Conservation (phyloP, 164 flowering plant genomes). For the Vitis riparia region DNA sequence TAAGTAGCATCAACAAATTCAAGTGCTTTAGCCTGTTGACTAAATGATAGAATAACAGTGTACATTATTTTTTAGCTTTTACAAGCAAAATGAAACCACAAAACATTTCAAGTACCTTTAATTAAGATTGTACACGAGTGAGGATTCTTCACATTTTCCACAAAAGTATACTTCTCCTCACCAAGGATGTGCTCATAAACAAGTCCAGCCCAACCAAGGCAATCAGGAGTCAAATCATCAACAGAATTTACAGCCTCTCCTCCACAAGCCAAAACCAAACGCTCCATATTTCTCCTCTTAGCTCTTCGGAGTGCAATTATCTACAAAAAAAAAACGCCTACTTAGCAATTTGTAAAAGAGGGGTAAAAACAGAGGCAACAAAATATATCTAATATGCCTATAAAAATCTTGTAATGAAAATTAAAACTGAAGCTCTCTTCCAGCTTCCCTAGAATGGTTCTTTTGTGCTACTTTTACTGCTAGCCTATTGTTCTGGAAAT, state of each 20-base stretch:
- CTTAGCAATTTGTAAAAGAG: not conserved
- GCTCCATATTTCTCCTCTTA: slow-evolving; percentile 96
- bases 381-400: not conserved
- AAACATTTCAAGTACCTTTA: slow-evolving; percentile 57
- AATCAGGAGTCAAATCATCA: slow-evolving; percentile 81
- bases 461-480: too few relatives aligned
- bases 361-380: not conserved
- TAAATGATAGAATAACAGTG: not conserved
- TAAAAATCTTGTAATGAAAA: too few relatives aligned
- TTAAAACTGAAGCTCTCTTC: too few relatives aligned
- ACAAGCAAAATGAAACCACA: not conserved
- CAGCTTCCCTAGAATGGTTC: too few relatives aligned
- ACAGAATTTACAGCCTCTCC: slow-evolving; percentile 99
- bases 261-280: slow-evolving; percentile 94
- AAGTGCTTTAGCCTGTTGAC: not conserved
- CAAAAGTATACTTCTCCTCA: slow-evolving; percentile 95
- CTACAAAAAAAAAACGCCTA: slow-evolving; percentile 27
- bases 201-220: slow-evolving; percentile 99
- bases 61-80: not conserved
- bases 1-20: not conserved
- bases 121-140: slow-evolving; percentile 89
- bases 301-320: slow-evolving; percentile 96
- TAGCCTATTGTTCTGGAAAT: too few relatives aligned
- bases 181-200: slow-evolving; percentile 98
- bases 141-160: slow-evolving; percentile 93